These are phyloP conservation scores for Cladophialophora exuberans DNA, from an alignment of 2,329 filamentous ascomycete species.

Conservation along the genomic window DNA sequence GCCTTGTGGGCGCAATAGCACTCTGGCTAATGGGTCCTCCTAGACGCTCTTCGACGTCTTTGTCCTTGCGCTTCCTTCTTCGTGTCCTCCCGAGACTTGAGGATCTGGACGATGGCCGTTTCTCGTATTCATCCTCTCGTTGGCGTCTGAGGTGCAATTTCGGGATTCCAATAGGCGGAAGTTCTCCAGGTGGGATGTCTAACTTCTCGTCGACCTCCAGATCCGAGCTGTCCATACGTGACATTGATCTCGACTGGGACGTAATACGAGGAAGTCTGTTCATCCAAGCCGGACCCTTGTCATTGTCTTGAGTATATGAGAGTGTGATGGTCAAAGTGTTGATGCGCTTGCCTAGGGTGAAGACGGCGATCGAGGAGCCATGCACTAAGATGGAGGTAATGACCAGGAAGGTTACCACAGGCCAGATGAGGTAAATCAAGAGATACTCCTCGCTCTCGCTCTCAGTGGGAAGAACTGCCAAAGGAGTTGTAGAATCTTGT, in stretches of 20 bases:
- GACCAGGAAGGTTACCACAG: conserved; percentile 90
- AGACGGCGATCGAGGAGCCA: conserved; percentile 96
- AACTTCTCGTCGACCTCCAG: conserved; percentile 53
- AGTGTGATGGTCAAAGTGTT: conserved; percentile 94
- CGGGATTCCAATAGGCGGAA: conserved; percentile 72
- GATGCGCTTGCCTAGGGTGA: conserved; percentile 96
- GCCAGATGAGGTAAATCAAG: conserved; percentile 88
- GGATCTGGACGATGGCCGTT: conserved; percentile 58
- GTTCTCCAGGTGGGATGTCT: conserved; percentile 67
- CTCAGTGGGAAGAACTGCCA: conserved; percentile 59
- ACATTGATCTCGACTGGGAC: conserved; percentile 82
- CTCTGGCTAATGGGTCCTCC: conserved; percentile 90
- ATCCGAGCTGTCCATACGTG: conserved; percentile 64
- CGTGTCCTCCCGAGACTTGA: conserved; percentile 47
- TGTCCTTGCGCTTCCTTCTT: conserved; percentile 67
- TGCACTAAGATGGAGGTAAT: conserved; percentile 94
- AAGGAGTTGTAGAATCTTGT: conserved; percentile 72
- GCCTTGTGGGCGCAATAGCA: conserved; percentile 73
- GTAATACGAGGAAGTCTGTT: conserved; percentile 81
- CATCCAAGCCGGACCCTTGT: conserved; percentile 93
- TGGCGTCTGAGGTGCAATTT: conserved; percentile 81
- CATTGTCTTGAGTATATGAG: conserved; percentile 89
- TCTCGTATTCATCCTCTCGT: conserved; percentile 69
- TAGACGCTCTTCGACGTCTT: conserved; percentile 72
- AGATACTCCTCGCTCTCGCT: conserved; percentile 63